Percentiles rank a stretch among this genome's conserved stretches.
These are phyloP conservation scores for Cercospora brassicicola DNA, from an alignment of 2,329 filamentous ascomycete species.

Conservation along the genomic window DNA sequence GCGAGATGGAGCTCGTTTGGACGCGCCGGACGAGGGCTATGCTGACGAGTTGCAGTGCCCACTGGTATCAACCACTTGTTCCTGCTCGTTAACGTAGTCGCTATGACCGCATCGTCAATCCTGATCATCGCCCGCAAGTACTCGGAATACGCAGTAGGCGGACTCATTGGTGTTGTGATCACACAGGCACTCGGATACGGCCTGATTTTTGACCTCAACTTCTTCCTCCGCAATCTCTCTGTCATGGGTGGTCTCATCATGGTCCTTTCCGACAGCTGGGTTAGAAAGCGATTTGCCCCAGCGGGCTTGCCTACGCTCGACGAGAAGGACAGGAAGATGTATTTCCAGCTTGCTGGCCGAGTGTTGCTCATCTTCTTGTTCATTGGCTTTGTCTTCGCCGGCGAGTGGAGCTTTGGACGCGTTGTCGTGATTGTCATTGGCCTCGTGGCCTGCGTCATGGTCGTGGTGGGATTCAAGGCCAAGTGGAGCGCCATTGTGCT, in stretches of 20 bases:
- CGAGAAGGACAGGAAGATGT: conserved; percentile 99
- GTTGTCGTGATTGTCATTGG: conserved; percentile 81
- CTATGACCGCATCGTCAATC: conserved; percentile 70
- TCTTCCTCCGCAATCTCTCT: conserved; percentile 97
- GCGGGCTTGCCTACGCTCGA: conserved; percentile 90
- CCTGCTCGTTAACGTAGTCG: conserved; percentile 83
- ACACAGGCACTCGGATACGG: conserved; percentile 95
- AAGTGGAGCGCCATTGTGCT: conserved; percentile 97
- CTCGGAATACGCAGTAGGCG: conserved; percentile 87
- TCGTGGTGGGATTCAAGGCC: conserved; percentile 98
- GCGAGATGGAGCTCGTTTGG: background rate
- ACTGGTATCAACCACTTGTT: conserved; percentile 87
- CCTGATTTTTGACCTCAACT: conserved; percentile 98
- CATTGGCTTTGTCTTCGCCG: conserved; percentile 92
- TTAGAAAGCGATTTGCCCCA: conserved; percentile 94
- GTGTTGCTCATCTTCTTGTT: conserved; percentile 98
- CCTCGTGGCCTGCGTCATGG: conserved; percentile 92
- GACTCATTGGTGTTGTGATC: conserved; percentile 86
- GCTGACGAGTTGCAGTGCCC: conserved; percentile 63
- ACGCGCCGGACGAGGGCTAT: background rate
- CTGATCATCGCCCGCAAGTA: conserved; percentile 90
- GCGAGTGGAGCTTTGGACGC: conserved; percentile 87
- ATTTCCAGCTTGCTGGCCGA: conserved; percentile 95
- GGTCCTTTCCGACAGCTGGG: conserved; percentile 97
- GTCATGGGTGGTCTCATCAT: conserved; percentile 96